phyloP scores from a whole-genome alignment of 1,284 basidiomycete genomes.

The Microbotryum silenes-acaulis region DNA sequence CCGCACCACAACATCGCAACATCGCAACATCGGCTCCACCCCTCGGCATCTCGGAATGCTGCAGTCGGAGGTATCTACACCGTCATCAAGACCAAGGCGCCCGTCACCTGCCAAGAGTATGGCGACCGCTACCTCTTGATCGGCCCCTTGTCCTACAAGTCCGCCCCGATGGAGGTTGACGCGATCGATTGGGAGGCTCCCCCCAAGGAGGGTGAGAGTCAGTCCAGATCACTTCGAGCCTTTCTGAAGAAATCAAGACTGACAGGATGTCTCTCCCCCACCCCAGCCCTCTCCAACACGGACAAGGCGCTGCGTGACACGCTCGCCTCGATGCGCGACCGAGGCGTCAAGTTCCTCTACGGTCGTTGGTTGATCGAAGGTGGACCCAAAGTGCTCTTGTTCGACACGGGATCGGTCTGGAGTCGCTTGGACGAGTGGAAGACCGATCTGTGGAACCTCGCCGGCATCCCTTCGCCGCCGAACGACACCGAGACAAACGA shows the following conservation, averaged over 20 bases:
- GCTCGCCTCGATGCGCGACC: slow-evolving; percentile 67
- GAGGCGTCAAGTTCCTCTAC: slow-evolving; percentile 89
- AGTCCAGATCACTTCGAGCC: too few species aligned
- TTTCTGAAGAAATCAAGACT: neutral
- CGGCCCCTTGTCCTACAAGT: slow-evolving; percentile 91
- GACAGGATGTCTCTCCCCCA: too few species aligned
- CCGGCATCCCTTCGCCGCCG: slow-evolving; percentile 90
- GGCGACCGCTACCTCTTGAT: slow-evolving; percentile 74
- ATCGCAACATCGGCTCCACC: neutral
- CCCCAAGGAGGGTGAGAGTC: slow-evolving; percentile 12
- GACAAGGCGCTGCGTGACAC: slow-evolving; percentile 57
- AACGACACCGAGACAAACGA: slow-evolving; percentile 98
- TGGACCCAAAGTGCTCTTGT: slow-evolving; percentile 84
- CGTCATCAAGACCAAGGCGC: slow-evolving; percentile 98
- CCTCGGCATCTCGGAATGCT: too few species aligned
- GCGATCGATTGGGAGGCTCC: slow-evolving; percentile 61
- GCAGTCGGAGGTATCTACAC: slow-evolving; percentile 95
- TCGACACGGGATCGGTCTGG: slow-evolving; percentile 86
- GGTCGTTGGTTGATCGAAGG: slow-evolving; percentile 98
- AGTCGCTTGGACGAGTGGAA: slow-evolving; percentile 95
- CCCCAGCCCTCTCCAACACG: slow-evolving; percentile 15
- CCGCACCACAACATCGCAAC: too few species aligned
- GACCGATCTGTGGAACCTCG: slow-evolving; percentile 92
- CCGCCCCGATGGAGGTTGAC: slow-evolving; percentile 97
- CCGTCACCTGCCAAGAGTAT: slow-evolving; percentile 89